Percentiles rank a stretch among this genome's conserved stretches.
Conservation (phyloP, 1,284 basidiomycete genomes). For the Sporisorium scitamineum region DNA sequence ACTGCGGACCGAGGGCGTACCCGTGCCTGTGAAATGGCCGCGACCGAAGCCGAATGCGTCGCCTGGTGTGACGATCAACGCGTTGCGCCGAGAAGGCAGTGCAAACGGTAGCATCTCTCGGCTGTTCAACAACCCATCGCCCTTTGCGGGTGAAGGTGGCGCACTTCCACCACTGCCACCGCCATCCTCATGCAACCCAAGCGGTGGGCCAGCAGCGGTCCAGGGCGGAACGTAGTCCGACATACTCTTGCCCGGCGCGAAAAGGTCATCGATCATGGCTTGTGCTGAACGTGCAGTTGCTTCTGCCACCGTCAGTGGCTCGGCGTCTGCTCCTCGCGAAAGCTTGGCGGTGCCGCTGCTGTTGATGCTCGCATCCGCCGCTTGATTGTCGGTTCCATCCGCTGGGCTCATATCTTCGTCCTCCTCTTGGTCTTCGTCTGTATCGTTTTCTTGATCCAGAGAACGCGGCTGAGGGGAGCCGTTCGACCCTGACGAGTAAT, state of each 20-base stretch:
- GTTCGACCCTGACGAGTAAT: constrained; percentile 14
- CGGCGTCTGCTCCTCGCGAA: not conserved
- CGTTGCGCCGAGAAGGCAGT: constrained; percentile 81
- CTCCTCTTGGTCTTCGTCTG: constrained; percentile 1
- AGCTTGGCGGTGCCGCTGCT: constrained; percentile 44
- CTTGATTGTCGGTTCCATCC: constrained; percentile 8
- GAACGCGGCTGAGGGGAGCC: constrained; percentile 1
- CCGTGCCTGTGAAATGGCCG: constrained; percentile 62
- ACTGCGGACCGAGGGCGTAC: constrained; percentile 52
- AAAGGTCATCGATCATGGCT: constrained; percentile 54
- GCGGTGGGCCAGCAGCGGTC: constrained; percentile 45
- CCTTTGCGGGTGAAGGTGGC: constrained; percentile 35
- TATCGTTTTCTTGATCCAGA: constrained; percentile 18
- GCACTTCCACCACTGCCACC: constrained; percentile 6
- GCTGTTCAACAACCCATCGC: constrained; percentile 76
- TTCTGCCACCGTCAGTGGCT: constrained; percentile 46
- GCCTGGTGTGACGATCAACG: constrained; percentile 76
- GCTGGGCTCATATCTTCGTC: constrained; percentile 7
- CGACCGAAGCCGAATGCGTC: constrained; percentile 71
- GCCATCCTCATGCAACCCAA: constrained; percentile 40
- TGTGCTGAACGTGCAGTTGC: constrained; percentile 42
- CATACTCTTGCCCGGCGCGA: constrained; percentile 55
- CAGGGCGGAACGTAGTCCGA: constrained; percentile 60
- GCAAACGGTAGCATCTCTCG: constrained; percentile 90
- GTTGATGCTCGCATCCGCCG: constrained; percentile 28